Percentiles rank a stretch among this genome's conserved stretches.
phyloP scores from a whole-genome alignment of 352 stramenopile genomes.

The Peronospora belbahrii region DNA sequence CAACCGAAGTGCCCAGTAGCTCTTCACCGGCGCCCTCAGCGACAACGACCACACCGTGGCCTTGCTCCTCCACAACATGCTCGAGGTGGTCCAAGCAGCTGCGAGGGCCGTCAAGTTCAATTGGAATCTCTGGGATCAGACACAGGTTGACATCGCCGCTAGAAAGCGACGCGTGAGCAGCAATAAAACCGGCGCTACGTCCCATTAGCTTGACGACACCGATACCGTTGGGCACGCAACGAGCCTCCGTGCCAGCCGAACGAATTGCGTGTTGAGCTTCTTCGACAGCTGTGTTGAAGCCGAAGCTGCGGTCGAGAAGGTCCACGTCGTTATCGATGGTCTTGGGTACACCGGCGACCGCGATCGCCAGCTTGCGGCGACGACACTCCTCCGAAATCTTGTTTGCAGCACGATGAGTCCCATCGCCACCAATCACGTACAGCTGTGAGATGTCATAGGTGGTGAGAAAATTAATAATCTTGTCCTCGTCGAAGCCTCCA shows the following conservation, averaged over 20 bases:
- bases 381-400: constrained; percentile 78
- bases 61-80: constrained; percentile 89
- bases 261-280: constrained; percentile 91
- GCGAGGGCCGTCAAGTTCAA: constrained; percentile 89
- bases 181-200: constrained; percentile 95
- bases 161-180: constrained; percentile 93
- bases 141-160: constrained; percentile 97
- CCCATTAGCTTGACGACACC: constrained; percentile 99
- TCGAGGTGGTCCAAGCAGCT: constrained; percentile 90
- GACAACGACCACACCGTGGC: constrained; percentile 96
- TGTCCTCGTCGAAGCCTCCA: constrained; percentile 94
- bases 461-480: constrained; percentile 92
- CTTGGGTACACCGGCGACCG: constrained; percentile 96
- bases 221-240: constrained; percentile 96
- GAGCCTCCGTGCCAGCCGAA: constrained; percentile 88
- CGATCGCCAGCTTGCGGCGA: constrained; percentile 81
- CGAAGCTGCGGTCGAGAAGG: constrained; percentile 96
- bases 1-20: constrained; percentile 86
- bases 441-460: constrained; percentile 89
- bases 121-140: constrained; percentile 94
- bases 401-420: constrained; percentile 95
- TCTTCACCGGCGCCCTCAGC: constrained; percentile 96
- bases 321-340: constrained; percentile 99
- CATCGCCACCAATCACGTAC: constrained; percentile 97
- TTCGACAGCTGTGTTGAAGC: constrained; percentile 96